Conservation (phyloP, 192 early-diverging fungal genomes). For the Podila horticola region DNA sequence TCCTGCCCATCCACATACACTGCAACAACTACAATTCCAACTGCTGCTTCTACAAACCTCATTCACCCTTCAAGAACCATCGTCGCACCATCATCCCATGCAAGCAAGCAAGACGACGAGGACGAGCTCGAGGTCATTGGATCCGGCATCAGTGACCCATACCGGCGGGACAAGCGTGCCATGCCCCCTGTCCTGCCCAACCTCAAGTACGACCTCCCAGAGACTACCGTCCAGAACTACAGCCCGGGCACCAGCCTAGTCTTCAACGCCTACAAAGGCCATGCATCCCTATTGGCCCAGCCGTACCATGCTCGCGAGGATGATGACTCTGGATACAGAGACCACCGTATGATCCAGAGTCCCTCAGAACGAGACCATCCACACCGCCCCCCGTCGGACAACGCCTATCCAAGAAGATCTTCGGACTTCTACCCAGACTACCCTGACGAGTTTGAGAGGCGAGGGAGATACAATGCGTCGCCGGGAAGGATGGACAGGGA, state of each 20-base stretch:
- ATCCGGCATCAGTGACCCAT: slow-evolving; percentile 11
- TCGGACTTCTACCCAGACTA: too few species aligned
- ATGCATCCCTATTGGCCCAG: slow-evolving; percentile 10
- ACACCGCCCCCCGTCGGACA: neutral
- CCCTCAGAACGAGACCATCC: neutral
- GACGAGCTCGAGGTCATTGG: slow-evolving; percentile 39
- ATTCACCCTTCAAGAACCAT: slow-evolving; percentile 1
- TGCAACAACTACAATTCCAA: neutral
- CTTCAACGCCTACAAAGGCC: slow-evolving; percentile 38
- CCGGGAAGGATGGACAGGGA: neutral
- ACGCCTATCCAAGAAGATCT: neutral
- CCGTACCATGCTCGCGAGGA: slow-evolving; percentile 8
- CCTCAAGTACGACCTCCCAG: slow-evolving; percentile 27
- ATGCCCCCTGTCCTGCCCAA: slow-evolving; percentile 23
- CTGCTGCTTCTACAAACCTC: neutral
- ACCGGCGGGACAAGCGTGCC: neutral
- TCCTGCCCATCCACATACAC: neutral
- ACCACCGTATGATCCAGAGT: neutral
- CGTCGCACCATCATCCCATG: neutral
- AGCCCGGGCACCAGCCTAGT: slow-evolving; percentile 44
- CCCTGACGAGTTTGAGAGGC: too few species aligned
- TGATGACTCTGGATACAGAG: neutral
- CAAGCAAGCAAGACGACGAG: slow-evolving; percentile 27
- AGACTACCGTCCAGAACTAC: slow-evolving; percentile 31
- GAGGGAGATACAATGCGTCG: too few species aligned